Evolutionary conservation across 2,329 filamentous ascomycete genomes (phyloP).

Genomic region (Paraphoma chrysanthemicola): DNA sequence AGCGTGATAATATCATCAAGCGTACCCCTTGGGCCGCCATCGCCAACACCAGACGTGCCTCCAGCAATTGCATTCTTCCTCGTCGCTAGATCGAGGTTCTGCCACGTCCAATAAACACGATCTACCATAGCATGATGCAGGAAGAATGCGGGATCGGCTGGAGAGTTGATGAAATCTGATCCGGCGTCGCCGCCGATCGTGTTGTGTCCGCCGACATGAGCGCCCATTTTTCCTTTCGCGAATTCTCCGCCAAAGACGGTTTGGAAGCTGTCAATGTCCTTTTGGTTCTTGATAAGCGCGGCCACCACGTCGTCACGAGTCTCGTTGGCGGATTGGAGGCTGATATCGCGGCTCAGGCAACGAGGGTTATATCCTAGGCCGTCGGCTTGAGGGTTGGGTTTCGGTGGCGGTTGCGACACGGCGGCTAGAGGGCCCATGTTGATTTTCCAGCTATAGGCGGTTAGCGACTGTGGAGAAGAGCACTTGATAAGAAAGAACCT

Average conservation of each 20-base stretch:
- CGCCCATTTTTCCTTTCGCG: constrained; percentile 42
- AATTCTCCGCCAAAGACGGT: constrained; percentile 48
- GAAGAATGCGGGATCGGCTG: constrained; percentile 55
- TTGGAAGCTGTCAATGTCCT: constrained; percentile 43
- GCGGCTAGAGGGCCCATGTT: constrained; percentile 56
- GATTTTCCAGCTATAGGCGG: constrained; percentile 33
- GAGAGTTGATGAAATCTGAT: constrained; percentile 53
- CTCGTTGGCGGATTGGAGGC: constrained; percentile 25
- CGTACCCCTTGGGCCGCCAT: constrained; percentile 42
- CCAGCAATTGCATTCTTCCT: constrained; percentile 49
- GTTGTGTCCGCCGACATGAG: constrained; percentile 57
- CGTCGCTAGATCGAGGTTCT: constrained; percentile 50
- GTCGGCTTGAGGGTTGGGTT: constrained; percentile 35
- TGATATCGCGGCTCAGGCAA: constrained; percentile 49
- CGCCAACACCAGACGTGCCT: not conserved
- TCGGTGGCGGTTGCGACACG: constrained; percentile 31
- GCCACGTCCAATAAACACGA: constrained; percentile 59
- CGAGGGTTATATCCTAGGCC: constrained; percentile 44
- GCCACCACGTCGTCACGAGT: constrained; percentile 31
- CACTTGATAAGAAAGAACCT: too few relatives aligned
- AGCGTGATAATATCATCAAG: constrained; percentile 45
- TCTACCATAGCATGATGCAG: constrained; percentile 52
- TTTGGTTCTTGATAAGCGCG: constrained; percentile 26
- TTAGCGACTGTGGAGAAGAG: not conserved
- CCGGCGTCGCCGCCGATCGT: constrained; percentile 35